phyloP scores from a whole-genome alignment of 208 protist genomes.

The Balamuthia mandrillaris region DNA sequence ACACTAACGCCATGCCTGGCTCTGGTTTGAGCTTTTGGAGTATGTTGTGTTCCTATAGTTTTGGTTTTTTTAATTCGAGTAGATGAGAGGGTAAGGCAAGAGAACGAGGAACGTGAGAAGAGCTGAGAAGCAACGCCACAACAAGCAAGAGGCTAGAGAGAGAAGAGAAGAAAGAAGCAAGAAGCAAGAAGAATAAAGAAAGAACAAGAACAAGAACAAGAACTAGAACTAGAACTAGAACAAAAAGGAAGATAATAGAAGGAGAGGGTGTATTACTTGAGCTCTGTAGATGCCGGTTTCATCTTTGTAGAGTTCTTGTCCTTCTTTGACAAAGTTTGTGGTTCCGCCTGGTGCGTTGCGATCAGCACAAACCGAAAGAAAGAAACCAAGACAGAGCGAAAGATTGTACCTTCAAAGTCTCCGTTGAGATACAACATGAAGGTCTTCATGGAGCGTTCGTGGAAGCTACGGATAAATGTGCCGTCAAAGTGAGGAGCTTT shows the following conservation, averaged over 20 bases:
- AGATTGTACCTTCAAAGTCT: background rate
- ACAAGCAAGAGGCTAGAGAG: too few species aligned
- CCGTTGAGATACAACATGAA: constrained; percentile 38
- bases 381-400: background rate
- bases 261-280: too few species aligned
- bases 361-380: background rate
- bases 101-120: too few species aligned
- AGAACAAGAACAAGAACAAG: too few species aligned
- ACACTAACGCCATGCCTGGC: constrained; percentile 32
- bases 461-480: background rate
- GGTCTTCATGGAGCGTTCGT: constrained; percentile 17
- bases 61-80: too few species aligned
- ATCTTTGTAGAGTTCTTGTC: background rate
- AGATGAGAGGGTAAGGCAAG: too few species aligned
- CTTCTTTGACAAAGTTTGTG: background rate
- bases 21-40: background rate
- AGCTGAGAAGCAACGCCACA: too few species aligned
- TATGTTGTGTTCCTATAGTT: constrained; percentile 19
- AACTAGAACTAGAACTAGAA: too few species aligned
- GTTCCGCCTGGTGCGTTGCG: background rate
- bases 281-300: constrained; percentile 16
- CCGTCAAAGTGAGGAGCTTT: background rate
- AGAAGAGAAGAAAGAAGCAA: too few species aligned
- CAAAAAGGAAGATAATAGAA: too few species aligned
- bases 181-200: too few species aligned